phyloP scores from a whole-genome alignment of 2,329 filamentous ascomycete genomes.

The Cryphonectria parasitica region DNA sequence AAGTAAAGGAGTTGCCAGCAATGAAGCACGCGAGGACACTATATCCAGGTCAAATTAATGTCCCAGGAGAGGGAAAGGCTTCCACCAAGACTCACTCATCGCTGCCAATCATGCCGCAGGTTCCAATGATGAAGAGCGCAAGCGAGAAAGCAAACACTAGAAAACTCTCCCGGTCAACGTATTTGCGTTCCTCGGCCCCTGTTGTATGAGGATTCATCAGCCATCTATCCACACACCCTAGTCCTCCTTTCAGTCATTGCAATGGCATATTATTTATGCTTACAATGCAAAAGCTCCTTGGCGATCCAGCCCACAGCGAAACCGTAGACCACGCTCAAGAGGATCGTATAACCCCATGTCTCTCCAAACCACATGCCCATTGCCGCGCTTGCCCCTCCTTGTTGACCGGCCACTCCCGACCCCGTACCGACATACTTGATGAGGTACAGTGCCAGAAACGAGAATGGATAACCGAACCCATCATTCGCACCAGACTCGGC shows the following conservation, averaged over 20 bases:
- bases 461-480: slow-evolving; percentile 84
- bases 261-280: neutral
- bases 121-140: slow-evolving; percentile 84
- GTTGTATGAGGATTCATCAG: slow-evolving; percentile 5
- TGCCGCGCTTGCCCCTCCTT: slow-evolving; percentile 66
- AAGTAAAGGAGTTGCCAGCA: slow-evolving; percentile 87
- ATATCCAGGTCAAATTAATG: neutral
- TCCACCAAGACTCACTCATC: slow-evolving; percentile 61
- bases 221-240: neutral
- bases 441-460: slow-evolving; percentile 83
- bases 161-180: slow-evolving; percentile 86
- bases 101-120: slow-evolving; percentile 82
- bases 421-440: slow-evolving; percentile 73
- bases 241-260: no score
- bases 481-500: slow-evolving; percentile 89
- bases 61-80: neutral
- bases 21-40: slow-evolving; percentile 85
- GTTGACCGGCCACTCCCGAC: slow-evolving; percentile 48
- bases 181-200: slow-evolving; percentile 74
- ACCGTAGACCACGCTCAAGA: slow-evolving; percentile 79
- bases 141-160: slow-evolving; percentile 84
- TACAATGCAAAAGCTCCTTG: slow-evolving; percentile 77
- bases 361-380: slow-evolving; percentile 84
- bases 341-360: slow-evolving; percentile 81
- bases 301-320: slow-evolving; percentile 78